These are phyloP conservation scores for Hylodesmum podocarpum DNA, from an alignment of 306 rosid species.

Conservation along the genomic window DNA sequence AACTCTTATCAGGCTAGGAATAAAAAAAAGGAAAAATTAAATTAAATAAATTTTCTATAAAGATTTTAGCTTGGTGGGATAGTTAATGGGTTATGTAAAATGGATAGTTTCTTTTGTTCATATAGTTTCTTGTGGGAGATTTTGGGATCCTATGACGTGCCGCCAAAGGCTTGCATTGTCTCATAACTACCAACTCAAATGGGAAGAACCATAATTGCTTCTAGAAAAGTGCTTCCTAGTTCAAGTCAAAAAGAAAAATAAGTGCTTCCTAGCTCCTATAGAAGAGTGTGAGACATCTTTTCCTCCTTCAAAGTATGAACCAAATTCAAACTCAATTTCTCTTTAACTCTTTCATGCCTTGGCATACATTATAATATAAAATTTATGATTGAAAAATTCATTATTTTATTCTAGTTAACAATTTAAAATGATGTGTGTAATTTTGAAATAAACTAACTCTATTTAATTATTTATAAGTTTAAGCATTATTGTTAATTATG, in stretches of 20 bases:
- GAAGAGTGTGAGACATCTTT: constrained; percentile 1
- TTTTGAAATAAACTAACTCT: not conserved
- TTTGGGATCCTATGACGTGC: constrained; percentile 36
- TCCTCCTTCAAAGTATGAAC: not conserved
- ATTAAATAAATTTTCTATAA: too few relatives aligned
- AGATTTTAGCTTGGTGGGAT: not conserved
- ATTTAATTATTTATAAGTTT: not conserved
- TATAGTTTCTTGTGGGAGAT: not conserved
- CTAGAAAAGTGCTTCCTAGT: not conserved
- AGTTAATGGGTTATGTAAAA: not conserved
- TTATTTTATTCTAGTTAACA: too few relatives aligned
- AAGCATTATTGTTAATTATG: not conserved
- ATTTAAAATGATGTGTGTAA: too few relatives aligned
- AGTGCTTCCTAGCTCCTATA: not conserved
- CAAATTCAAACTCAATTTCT: constrained; percentile 18
- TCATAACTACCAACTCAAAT: not conserved
- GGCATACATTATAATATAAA: too few relatives aligned
- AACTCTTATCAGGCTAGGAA: too few relatives aligned
- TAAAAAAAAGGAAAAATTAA: too few relatives aligned
- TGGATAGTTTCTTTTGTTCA: not conserved
- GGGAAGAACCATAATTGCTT: constrained; percentile 15
- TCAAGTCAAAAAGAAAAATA: too few relatives aligned
- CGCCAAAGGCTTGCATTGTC: constrained; percentile 33
- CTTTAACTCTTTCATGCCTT: too few relatives aligned
- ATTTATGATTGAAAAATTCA: too few relatives aligned